Conservation (phyloP, 805 yeast species). For the Candida taoyuanica region DNA sequence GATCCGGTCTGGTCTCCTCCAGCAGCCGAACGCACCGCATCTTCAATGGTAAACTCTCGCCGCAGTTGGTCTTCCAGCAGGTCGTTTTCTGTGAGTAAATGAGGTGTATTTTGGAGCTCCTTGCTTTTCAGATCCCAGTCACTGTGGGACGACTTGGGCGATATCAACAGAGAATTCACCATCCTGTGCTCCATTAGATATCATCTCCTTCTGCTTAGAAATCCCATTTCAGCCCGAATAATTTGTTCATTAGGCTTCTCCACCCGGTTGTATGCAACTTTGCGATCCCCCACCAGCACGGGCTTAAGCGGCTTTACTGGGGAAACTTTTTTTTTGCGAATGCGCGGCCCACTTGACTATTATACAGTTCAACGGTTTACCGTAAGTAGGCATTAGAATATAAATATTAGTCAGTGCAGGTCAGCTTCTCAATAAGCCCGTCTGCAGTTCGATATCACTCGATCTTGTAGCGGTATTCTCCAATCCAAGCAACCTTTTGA, state of each 20-base stretch:
- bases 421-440: constrained; percentile 12
- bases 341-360: too few species aligned
- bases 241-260: too few species aligned
- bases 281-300: too few species aligned
- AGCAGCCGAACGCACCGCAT: constrained; percentile 3
- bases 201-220: too few species aligned
- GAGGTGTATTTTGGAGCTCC: not conserved
- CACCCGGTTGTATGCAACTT: too few species aligned
- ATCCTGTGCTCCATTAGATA: too few species aligned
- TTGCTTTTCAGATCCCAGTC: not conserved
- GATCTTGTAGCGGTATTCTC: constrained; percentile 3
- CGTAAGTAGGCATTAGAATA: not conserved
- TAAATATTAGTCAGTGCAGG: not conserved
- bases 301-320: too few species aligned
- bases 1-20: too few species aligned
- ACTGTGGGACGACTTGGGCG: not conserved
- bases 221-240: too few species aligned
- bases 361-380: too few species aligned
- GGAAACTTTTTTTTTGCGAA: too few species aligned
- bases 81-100: not conserved
- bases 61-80: constrained; percentile 1
- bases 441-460: constrained; percentile 20
- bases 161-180: too few species aligned
- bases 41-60: constrained; percentile 10
- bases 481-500: constrained; percentile 14